A percentile compares a stretch with the other conserved stretches of the same genome.
phyloP scores from a whole-genome alignment of 2,329 filamentous ascomycete species.

The Talaromyces islandicus region DNA sequence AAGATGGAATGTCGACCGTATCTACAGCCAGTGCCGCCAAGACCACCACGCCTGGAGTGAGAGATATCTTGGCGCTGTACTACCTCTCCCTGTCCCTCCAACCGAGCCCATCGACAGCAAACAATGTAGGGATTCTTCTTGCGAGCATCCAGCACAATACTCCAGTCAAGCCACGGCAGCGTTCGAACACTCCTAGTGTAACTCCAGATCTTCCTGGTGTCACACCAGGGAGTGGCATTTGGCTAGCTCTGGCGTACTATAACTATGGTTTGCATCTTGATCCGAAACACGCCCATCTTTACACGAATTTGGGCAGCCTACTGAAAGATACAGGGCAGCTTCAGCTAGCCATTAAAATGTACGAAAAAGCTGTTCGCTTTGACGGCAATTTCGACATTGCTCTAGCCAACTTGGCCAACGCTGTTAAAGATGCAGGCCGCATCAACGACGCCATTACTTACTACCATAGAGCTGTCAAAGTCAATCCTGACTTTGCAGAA shows the following conservation, averaged over 20 bases:
- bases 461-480: slow-evolving; percentile 80
- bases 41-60: slow-evolving; percentile 62
- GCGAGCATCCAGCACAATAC: slow-evolving; percentile 77
- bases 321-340: slow-evolving; percentile 95
- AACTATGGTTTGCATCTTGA: slow-evolving; percentile 88
- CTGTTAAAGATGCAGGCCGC: slow-evolving; percentile 91
- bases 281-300: slow-evolving; percentile 84
- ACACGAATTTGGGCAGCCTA: slow-evolving; percentile 91
- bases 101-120: slow-evolving; percentile 93
- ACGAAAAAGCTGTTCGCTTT: slow-evolving; percentile 86
- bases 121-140: slow-evolving; percentile 96
- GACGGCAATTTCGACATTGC: slow-evolving; percentile 97
- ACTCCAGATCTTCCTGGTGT: slow-evolving; percentile 65
- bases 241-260: slow-evolving; percentile 86
- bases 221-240: slow-evolving; percentile 75
- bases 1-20: slow-evolving; percentile 84
- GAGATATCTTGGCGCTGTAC: slow-evolving; percentile 90
- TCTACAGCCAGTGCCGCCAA: slow-evolving; percentile 51
- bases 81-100: slow-evolving; percentile 92
- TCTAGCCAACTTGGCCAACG: slow-evolving; percentile 91
- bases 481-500: slow-evolving; percentile 95
- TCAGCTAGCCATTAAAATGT: slow-evolving; percentile 90
- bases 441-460: slow-evolving; percentile 88
- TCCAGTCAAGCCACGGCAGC: slow-evolving; percentile 30
- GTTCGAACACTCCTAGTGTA: slow-evolving; percentile 29